Evolutionary conservation across 1,284 basidiomycete genomes (phyloP), one percentile per base, ranked within the genome.

Genomic region (Ustilago crameri): DNA sequence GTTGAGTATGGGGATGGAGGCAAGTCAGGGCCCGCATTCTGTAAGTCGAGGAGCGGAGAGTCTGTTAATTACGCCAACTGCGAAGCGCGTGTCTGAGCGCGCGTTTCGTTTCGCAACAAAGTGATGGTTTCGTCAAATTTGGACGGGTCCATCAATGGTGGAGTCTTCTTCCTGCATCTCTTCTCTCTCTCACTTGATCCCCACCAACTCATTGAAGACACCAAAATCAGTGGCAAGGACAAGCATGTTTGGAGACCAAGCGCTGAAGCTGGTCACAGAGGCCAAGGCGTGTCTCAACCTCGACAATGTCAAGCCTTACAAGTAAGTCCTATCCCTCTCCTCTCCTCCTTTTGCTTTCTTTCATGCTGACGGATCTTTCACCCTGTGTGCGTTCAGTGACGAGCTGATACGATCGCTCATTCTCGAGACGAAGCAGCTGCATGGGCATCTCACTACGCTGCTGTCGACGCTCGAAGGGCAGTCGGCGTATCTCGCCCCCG

Each of bases 351-450:
- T 20, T 3, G 14, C 44, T 45, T 9, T 5, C 32, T 34, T 8
- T 34, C 32, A 15, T 34, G 32, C 32, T 34, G 32, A 9, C 32
- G 8, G 8, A 34, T 34, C 9, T 34, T 43, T n/a, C n/a, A n/a
- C n/a, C n/a, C n/a, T n/a, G n/a, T n/a, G n/a, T n/a, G n/a, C n/a
- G n/a, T n/a, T 9, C 69, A 81, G 78, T 84, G 91, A 94, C 81
- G 87, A 89, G 49, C 89, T 93, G 72, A 91, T 98, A 35, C 90
- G 94, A 51, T 87, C 89, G 40, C 88, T 97, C 82, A 88, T 93
- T 71, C 89, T 95, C 71, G 95, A 98, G 83, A 93, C 94, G 63
- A 91, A 93, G 76, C 91, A 92, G 78, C 90, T 96, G 71, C 92
- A 85, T 30, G 74, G 83, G 3, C 83, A 84, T 34, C 85, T 87